Evolutionary conservation across 148 eudicot genomes (phyloP), one percentile per base, ranked within the genome.

Genomic region (Silene latifolia): DNA sequence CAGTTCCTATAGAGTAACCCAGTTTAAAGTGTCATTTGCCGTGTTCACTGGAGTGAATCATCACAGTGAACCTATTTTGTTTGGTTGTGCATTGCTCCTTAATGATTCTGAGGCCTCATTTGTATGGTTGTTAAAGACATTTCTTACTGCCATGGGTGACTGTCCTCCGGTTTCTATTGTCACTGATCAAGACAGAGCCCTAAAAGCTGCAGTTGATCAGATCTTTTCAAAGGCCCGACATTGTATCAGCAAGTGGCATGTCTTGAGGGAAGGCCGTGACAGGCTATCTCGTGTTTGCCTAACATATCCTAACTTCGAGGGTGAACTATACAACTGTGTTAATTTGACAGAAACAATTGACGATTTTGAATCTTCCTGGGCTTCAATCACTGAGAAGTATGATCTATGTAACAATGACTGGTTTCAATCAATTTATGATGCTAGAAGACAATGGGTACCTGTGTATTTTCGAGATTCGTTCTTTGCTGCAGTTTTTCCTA

Each of bases 71-170:
- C 83, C 80, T 20, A 81, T 91, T 80, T 83, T 93, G 77, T 88
- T 93, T 76, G 98, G 92, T 68, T 93, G 98, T 80, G 91, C 94
- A 53, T 81, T 93, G 76, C 90, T 93, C 79, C 82, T 88, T 72
- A 97, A 93, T 91, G 97, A 93, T 82, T 91, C 98, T 13, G 98
- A 93, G 83, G 87, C 89, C 78, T 85, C 98, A 2, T 91, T 91
- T 81, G 67, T 85, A 25, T 93, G 98, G 98, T 82, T 93, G 72
- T 85, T 91, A 60, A 89, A 83, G 79, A 87, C 98, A 63, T 93
- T 91, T 87, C 89, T 91, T 71, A 89, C 96, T 76, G 92, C 97
- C 19, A 93, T 93, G 97, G 76, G 77, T 83, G 93, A 89, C 73
- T 85, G 23, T 59, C 67, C 86, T 35, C 98, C 98, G 15, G 80